Conservation (phyloP, 1,139 yeast species). For the Blastobotrys petasosporus region DNA sequence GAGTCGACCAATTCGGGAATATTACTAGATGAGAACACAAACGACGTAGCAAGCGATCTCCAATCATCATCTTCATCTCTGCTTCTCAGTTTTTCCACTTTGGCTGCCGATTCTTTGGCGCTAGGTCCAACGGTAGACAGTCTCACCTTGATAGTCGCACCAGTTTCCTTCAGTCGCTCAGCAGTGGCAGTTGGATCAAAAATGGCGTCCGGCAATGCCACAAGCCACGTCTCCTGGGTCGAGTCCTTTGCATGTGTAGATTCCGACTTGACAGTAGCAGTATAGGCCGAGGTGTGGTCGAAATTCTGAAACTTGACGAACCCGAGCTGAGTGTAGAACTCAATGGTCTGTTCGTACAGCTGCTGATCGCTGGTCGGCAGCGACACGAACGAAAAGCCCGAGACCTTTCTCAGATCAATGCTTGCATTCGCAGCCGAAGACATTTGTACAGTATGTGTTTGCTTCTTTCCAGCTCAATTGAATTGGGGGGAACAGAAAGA, state of each 20-base stretch:
- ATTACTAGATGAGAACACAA: constrained; percentile 31
- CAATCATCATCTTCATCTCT: constrained; percentile 30
- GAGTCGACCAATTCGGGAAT: constrained; percentile 19
- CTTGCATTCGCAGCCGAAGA: no score
- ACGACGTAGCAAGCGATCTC: constrained; percentile 33
- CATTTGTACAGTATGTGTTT: no score
- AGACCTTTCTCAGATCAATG: constrained; percentile 4
- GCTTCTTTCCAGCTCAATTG: no score
- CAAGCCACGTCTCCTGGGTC: constrained; percentile 27
- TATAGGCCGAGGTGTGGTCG: constrained; percentile 29
- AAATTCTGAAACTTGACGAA: constrained; percentile 45
- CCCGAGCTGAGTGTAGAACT: constrained; percentile 55
- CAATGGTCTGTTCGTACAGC: constrained; percentile 41
- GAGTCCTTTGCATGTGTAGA: constrained; percentile 28
- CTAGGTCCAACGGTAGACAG: constrained; percentile 24
- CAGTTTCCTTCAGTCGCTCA: constrained; percentile 14
- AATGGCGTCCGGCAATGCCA: constrained; percentile 20
- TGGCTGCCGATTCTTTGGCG: constrained; percentile 17
- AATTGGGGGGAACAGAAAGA: no score
- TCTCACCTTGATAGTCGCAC: constrained; percentile 33
- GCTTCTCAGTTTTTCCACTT: constrained; percentile 15
- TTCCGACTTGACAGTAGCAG: constrained; percentile 24
- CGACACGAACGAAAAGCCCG: constrained; percentile 45
- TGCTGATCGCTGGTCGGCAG: constrained; percentile 49
- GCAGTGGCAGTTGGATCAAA: constrained; percentile 19